Conservation (phyloP, 1,284 basidiomycete genomes). For the Leccinum huronense region DNA sequence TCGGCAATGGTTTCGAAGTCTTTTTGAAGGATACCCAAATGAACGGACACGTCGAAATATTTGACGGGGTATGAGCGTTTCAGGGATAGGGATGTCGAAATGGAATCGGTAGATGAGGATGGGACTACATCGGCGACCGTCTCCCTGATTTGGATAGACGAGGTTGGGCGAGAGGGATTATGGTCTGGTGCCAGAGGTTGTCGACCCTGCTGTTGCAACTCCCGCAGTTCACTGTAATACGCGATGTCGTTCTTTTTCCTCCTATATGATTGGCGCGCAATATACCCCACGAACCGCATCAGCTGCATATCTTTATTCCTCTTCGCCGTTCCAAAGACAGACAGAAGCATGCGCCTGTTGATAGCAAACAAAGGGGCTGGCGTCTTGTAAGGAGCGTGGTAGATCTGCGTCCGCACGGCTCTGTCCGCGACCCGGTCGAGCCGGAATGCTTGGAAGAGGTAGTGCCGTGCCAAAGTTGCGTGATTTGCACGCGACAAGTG, state of each 20-base stretch:
- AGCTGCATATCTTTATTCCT: constrained; percentile 53
- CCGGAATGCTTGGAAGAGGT: constrained; percentile 56
- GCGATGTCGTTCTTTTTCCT: constrained; percentile 48
- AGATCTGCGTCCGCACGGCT: constrained; percentile 31
- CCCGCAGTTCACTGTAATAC: constrained; percentile 40
- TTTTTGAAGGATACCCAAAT: constrained; percentile 52
- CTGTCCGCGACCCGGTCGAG: constrained; percentile 44
- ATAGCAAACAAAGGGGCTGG: constrained; percentile 51
- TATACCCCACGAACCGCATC: constrained; percentile 55
- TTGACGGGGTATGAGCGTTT: constrained; percentile 32
- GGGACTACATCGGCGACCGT: constrained; percentile 15
- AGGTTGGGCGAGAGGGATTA: constrained; percentile 21
- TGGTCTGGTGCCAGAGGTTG: constrained; percentile 28
- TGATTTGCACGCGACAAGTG: constrained; percentile 51
- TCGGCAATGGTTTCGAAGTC: constrained; percentile 50
- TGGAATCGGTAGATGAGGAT: constrained; percentile 33
- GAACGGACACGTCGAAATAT: constrained; percentile 52
- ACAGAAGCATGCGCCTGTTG: constrained; percentile 52
- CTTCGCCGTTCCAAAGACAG: constrained; percentile 57
- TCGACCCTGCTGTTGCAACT: constrained; percentile 22
- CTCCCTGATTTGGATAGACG: not conserved
- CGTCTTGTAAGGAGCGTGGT: constrained; percentile 36
- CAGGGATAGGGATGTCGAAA: not conserved
- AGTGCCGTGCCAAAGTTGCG: constrained; percentile 61
- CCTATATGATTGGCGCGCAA: constrained; percentile 42